Evolutionary conservation across 1,284 basidiomycete genomes (phyloP), one percentile per base, ranked within the genome.

Genomic region (Waitea zeae): DNA sequence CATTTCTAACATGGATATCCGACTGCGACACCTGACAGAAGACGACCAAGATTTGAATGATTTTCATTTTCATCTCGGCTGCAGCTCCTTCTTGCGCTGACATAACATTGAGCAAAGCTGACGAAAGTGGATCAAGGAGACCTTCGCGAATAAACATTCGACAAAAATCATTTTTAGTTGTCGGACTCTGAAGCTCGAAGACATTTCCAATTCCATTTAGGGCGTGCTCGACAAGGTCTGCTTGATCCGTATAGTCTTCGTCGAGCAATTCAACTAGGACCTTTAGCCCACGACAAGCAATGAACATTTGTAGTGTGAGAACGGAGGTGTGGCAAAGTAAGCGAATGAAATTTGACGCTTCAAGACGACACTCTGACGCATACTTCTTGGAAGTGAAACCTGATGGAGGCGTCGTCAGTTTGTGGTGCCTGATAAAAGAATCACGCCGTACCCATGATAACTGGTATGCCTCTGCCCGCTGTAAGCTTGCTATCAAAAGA

Each of bases 91-190:
- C 76, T 13, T 71, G 68, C 42, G 71, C 80, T 3, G 71, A 68
- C 63, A 92, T 82, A 36, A 96, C 83, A 44, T 86, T 83, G 36
- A 93, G 61, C 27, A 98, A 56, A 0, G 92, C 90, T 1, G 81
- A 78, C 0, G 90, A 89, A 1, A 98, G 58, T 0, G 93, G 93
- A 44, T 96, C 92, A 24, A 96, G 63, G 4, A 97, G 63, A 12
- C 92, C 92, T 54, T 96, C 93, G 17, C 88, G 72, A 20, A 95
- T 89, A 57, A 97, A 92, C 84, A 97, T 95, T 12, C 93, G 74
- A 50, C 92, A 97, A 51, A 97, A 96, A 55, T 97, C 93, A 50
- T 93, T 96, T 48, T 95, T 87, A 5, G 90, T 92, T 5, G 90
- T 95, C 1, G 92, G 87, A 34, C 84, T 89, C 54, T 92, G 76